Evolutionary conservation across 208 protist genomes (phyloP).

Genomic region (Acanthamoeba pearcei): DNA sequence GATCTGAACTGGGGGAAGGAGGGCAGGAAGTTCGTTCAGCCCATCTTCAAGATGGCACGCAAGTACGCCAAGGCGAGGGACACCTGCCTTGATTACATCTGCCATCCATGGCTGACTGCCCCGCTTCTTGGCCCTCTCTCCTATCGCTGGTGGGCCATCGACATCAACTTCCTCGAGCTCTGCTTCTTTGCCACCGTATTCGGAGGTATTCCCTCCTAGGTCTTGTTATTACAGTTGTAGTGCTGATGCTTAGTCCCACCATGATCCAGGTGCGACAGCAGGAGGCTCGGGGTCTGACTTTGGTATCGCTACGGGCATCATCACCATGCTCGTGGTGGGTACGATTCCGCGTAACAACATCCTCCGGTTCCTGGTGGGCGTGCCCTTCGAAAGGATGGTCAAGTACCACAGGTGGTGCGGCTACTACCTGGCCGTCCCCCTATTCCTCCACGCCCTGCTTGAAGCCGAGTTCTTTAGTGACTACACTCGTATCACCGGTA

Average conservation of each 20-base stretch:
- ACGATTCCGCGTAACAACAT: conserved; percentile 51
- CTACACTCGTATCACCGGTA: conserved; percentile 10
- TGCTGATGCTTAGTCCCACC: not conserved
- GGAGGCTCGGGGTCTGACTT: not conserved
- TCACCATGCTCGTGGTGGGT: not conserved
- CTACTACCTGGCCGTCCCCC: conserved; percentile 19
- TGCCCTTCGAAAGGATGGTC: conserved; percentile 50
- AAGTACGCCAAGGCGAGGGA: not conserved
- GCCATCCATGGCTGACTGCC: conserved; percentile 36
- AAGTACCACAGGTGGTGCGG: conserved; percentile 68
- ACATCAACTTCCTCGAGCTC: conserved; percentile 66
- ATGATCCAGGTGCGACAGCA: not conserved
- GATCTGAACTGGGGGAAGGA: not conserved
- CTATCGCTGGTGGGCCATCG: conserved; percentile 34
- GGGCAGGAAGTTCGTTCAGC: not conserved
- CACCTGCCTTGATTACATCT: not conserved
- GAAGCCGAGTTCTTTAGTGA: not conserved
- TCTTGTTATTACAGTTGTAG: not conserved
- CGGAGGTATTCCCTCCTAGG: not conserved
- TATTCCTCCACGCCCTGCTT: conserved; percentile 33
- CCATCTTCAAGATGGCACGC: not conserved
- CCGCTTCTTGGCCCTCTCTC: conserved; percentile 39
- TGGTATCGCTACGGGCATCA: conserved; percentile 11
- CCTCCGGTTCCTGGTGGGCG: conserved; percentile 5
- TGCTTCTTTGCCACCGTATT: conserved; percentile 32